Conservation (phyloP, 1,284 basidiomycete species). For the Polyporus tsugae region DNA sequence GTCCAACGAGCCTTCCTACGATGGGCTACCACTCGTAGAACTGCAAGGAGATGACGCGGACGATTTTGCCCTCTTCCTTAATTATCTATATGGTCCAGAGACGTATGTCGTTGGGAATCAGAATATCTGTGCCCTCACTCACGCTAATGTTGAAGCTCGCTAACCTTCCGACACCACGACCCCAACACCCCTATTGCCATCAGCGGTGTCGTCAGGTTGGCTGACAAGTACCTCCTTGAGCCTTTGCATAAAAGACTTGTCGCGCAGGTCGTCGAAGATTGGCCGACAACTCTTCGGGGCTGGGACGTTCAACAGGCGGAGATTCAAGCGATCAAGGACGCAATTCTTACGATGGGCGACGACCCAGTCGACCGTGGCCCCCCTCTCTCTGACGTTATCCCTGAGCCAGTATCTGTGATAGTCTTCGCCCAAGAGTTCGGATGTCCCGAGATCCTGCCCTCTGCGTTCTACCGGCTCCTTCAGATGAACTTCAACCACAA, state of each 20-base stretch:
- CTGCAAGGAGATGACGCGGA: not conserved
- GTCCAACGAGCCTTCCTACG: not conserved
- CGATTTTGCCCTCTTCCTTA: not conserved
- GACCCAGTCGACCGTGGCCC: not conserved
- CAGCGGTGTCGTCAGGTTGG: not conserved
- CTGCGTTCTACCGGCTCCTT: slow-evolving; percentile 69
- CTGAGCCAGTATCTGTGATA: slow-evolving; percentile 58
- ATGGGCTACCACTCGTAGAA: not conserved
- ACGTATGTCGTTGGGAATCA: not conserved
- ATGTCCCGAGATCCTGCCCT: slow-evolving; percentile 58
- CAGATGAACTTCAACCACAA: slow-evolving; percentile 15
- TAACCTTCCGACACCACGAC: not conserved
- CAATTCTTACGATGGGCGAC: not conserved
- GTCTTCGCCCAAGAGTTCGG: slow-evolving; percentile 66
- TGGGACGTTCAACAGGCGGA: slow-evolving; percentile 1
- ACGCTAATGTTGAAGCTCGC: no score
- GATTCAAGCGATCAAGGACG: not conserved
- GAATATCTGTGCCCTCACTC: no score
- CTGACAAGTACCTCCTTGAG: slow-evolving; percentile 11
- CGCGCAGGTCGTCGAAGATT: slow-evolving; percentile 1
- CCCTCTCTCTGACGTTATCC: slow-evolving; percentile 20
- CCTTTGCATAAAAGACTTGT: not conserved
- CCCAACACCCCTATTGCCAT: not conserved
- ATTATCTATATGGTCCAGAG: not conserved
- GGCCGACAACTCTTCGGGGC: not conserved